Evolutionary conservation across 2,329 filamentous ascomycete species (phyloP).

Genomic region (Xylaria sp.): DNA sequence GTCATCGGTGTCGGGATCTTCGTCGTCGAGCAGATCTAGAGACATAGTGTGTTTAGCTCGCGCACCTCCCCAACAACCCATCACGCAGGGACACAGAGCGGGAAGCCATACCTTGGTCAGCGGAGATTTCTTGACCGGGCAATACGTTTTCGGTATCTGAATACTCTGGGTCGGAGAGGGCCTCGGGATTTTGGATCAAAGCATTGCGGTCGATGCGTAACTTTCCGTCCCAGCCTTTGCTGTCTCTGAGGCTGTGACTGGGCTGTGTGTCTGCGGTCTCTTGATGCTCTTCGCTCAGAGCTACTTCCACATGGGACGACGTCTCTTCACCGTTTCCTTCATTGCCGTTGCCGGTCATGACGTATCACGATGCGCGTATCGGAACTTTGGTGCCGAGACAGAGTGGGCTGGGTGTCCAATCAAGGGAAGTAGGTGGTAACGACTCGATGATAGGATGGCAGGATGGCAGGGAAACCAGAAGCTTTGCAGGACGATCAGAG

Average conservation of each 20-base stretch:
- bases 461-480: background rate
- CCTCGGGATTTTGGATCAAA: conserved; percentile 77
- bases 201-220: conserved; percentile 74
- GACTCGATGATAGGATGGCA: background rate
- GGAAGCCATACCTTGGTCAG: conserved; percentile 72
- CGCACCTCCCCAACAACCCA: conserved; percentile 24
- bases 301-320: conserved; percentile 55
- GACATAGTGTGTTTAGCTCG: conserved; percentile 6
- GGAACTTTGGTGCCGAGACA: background rate
- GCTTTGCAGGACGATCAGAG: background rate
- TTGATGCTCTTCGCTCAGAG: conserved; percentile 48
- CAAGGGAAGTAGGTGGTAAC: background rate
- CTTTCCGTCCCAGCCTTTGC: conserved; percentile 84
- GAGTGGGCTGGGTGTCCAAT: background rate
- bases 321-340: conserved; percentile 42
- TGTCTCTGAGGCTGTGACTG: conserved; percentile 59
- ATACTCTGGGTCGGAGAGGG: conserved; percentile 83
- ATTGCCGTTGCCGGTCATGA: conserved; percentile 20
- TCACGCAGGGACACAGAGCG: background rate
- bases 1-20: conserved; percentile 69
- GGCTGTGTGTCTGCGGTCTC: conserved; percentile 49
- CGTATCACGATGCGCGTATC: background rate
- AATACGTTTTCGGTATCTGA: conserved; percentile 75
- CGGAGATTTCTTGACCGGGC: conserved; percentile 75
- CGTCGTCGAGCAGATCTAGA: conserved; percentile 65